Evolutionary conservation across 2,329 filamentous ascomycete genomes (phyloP), one percentile per base, ranked within the genome.

Genomic region (Aspergillus cejpii): DNA sequence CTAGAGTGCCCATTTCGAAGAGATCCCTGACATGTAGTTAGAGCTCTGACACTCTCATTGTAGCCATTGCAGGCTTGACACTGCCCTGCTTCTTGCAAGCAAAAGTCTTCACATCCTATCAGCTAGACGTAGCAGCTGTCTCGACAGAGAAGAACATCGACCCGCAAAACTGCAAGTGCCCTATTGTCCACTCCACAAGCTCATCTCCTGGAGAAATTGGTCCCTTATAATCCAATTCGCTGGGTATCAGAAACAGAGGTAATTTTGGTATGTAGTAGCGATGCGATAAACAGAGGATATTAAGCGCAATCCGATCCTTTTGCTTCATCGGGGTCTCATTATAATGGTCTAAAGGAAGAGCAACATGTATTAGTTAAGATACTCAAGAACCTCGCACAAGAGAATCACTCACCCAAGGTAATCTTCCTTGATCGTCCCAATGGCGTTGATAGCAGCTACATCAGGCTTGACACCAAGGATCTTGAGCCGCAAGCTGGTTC

Each of bases 391-490:
- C 15, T 33, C 10, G 10, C 21, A 15, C 8, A 17, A 37, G 2
- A 8, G 19, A 24, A 37, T 5, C 17, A 60, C 68, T 54, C 54
- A 74, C 71, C 72, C 72, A 54, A 74, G 63, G 53, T 66, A 74
- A 57, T 74, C 80, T 64, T 84, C 91, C 71, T 94, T 95, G 73
- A 98, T 96, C 56, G 88, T 97, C 49, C 90, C 92, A 66, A 98
- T 94, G 28, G 91, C 92, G 77, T 86, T 96, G 79, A 98, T 94
- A 65, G 87, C 85, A 51, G 87, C 88, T 41, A 97, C 87, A 66
- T 97, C 92, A 53, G 87, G 90, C 68, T 94, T 81, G 40, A 91
- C 86, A 68, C 92, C 92, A 58, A 96, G 87, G 52, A 98, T 84
- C 72, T 96, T 96, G 54, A 97, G 81, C 37, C 92, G 86, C 52